A percentile compares a stretch with the other conserved stretches of the same genome.
Conservation (phyloP, 1,284 basidiomycete genomes). For the Cronartium quercuum region DNA sequence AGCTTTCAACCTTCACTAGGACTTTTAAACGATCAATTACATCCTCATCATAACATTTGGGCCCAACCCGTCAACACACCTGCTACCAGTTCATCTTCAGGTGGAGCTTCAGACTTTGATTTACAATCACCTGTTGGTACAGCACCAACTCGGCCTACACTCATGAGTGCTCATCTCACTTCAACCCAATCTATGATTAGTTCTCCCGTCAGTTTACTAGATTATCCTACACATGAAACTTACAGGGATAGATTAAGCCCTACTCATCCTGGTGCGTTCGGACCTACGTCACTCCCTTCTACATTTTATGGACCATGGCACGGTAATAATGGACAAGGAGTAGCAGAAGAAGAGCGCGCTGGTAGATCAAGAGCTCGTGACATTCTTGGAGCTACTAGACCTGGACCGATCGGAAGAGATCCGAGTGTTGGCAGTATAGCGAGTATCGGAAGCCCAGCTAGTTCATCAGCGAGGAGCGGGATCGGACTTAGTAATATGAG, state of each 20-base stretch:
- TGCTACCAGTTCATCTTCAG: neutral
- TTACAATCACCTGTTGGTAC: slow-evolving; percentile 6
- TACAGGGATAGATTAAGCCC: neutral
- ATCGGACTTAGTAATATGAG: slow-evolving; percentile 46
- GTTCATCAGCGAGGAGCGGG: slow-evolving; percentile 34
- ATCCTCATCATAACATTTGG: slow-evolving; percentile 30
- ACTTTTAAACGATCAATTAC: neutral
- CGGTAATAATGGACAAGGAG: neutral
- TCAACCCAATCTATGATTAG: slow-evolving; percentile 7
- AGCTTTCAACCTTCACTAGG: slow-evolving; percentile 5
- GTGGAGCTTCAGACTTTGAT: slow-evolving; percentile 14
- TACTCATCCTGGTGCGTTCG: slow-evolving; percentile 21
- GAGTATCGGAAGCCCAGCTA: slow-evolving; percentile 34
- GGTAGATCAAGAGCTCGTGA: slow-evolving; percentile 31
- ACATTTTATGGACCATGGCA: slow-evolving; percentile 33
- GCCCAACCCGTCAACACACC: slow-evolving; percentile 4
- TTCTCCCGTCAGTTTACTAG: slow-evolving; percentile 19
- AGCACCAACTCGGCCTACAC: neutral
- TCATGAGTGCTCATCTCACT: slow-evolving; percentile 11
- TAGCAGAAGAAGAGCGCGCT: slow-evolving; percentile 4
- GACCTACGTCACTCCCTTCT: slow-evolving; percentile 21
- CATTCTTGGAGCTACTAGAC: slow-evolving; percentile 28
- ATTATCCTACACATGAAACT: neutral
- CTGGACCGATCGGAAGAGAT: slow-evolving; percentile 3
- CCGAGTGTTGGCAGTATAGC: slow-evolving; percentile 19